Evolutionary conservation across 257 asterid species (phyloP).

Genomic region (Solanum medicagineum): DNA sequence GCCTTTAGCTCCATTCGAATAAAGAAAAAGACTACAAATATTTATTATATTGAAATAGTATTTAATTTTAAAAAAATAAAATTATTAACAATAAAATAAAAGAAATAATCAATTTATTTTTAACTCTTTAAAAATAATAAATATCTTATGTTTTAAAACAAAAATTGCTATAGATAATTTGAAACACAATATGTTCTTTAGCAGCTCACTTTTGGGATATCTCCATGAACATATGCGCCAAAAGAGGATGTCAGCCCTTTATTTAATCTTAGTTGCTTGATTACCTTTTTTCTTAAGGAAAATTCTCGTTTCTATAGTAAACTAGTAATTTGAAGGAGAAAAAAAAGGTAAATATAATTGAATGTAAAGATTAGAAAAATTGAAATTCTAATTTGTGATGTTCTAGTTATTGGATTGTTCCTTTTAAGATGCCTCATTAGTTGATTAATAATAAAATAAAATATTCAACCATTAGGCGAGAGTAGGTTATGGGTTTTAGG

Average conservation of each 20-base stretch:
- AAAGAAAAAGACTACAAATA: no score
- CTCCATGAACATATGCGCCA: neutral
- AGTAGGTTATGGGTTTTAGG: no score
- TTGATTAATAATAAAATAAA: neutral
- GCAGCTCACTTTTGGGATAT: constrained; percentile 1
- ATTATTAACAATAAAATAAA: no score
- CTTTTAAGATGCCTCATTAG: neutral
- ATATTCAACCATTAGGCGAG: neutral
- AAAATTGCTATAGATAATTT: no score
- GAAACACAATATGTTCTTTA: neutral
- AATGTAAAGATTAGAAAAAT: neutral
- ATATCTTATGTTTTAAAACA: no score
- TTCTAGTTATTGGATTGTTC: neutral
- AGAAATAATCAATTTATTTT: no score
- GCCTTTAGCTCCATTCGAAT: no score
- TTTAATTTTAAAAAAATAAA: no score
- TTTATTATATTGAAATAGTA: no score
- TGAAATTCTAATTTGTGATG: neutral
- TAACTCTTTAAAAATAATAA: no score
- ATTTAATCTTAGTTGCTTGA: neutral
- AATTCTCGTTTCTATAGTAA: neutral
- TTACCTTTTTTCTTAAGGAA: neutral
- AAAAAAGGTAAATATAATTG: neutral
- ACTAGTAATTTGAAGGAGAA: neutral
- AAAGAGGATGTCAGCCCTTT: neutral